Conservation (phyloP, 2,329 filamentous ascomycete species). For the Rugonectria rugulosa region DNA sequence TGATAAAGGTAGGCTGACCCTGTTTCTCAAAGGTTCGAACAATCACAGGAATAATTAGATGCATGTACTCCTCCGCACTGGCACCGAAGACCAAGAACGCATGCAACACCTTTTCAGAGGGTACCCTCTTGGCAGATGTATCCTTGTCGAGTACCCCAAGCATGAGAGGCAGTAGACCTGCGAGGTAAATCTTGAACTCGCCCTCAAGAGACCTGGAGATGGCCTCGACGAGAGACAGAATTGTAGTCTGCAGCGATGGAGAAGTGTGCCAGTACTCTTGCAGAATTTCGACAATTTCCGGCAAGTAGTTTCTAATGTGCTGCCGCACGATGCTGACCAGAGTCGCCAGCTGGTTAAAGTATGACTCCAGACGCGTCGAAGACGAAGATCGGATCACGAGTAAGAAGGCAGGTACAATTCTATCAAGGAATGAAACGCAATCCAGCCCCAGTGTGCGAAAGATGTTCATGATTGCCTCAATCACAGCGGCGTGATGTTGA, state of each 20-base stretch:
- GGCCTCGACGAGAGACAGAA: conserved; percentile 89
- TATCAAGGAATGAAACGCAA: conserved; percentile 91
- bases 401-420: conserved; percentile 94
- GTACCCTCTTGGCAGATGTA: conserved; percentile 73
- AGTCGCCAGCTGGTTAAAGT: conserved; percentile 95
- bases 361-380: conserved; percentile 83
- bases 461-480: conserved; percentile 98
- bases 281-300: conserved; percentile 84
- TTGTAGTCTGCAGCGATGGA: conserved; percentile 85
- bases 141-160: conserved; percentile 92
- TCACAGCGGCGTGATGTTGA: conserved; percentile 91
- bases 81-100: conserved; percentile 96
- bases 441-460: conserved; percentile 96
- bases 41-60: conserved; percentile 95
- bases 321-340: conserved; percentile 95
- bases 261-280: conserved; percentile 90
- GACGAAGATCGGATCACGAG: conserved; percentile 86
- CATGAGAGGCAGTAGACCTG: conserved; percentile 89
- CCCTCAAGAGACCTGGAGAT: conserved; percentile 94
- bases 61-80: conserved; percentile 98
- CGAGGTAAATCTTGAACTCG: conserved; percentile 97
- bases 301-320: conserved; percentile 91
- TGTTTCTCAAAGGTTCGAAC: conserved; percentile 93
- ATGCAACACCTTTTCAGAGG: conserved; percentile 90
- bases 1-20: conserved; percentile 78